Evolutionary conservation across 495 filamentous ascomycete genomes (phyloP).

Genomic region (Hypoxylon crocopeplum): DNA sequence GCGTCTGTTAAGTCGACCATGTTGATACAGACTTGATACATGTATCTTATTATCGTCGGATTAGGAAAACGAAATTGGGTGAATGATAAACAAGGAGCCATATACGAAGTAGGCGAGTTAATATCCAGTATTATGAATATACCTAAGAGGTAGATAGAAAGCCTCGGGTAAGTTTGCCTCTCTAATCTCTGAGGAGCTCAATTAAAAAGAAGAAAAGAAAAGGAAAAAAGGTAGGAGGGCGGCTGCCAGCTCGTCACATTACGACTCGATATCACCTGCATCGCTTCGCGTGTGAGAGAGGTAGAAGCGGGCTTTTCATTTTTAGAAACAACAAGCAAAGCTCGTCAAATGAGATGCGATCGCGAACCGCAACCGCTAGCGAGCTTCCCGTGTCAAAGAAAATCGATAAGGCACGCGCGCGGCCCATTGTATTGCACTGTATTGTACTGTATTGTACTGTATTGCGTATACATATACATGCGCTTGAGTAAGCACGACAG

Average conservation of each 20-base stretch:
- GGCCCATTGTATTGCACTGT: neutral
- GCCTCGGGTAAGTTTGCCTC: too few relatives aligned
- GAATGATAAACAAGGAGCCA: too few relatives aligned
- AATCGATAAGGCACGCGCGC: slow-evolving; percentile 17
- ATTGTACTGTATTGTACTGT: neutral
- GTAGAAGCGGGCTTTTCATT: slow-evolving; percentile 20
- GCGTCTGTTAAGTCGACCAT: slow-evolving; percentile 21
- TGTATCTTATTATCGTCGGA: slow-evolving; percentile 6
- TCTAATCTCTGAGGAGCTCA: too few relatives aligned
- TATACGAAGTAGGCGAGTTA: too few relatives aligned
- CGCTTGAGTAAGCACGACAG: slow-evolving; percentile 32
- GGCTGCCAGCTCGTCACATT: slow-evolving; percentile 32
- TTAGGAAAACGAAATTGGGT: too few relatives aligned
- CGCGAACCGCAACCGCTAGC: slow-evolving; percentile 23
- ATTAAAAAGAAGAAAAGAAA: neutral
- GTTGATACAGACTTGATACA: slow-evolving; percentile 33
- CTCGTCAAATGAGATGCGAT: slow-evolving; percentile 17
- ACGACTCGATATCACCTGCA: slow-evolving; percentile 37
- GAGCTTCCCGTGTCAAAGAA: slow-evolving; percentile 10
- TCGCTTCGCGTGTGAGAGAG: slow-evolving; percentile 32
- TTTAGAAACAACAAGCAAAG: slow-evolving; percentile 16
- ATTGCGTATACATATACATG: slow-evolving; percentile 10
- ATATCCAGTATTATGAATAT: neutral
- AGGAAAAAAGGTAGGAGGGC: slow-evolving; percentile 16
- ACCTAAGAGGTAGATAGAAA: too few relatives aligned